Conservation (phyloP, 805 yeast species). For the Candida nonsorbophila region DNA sequence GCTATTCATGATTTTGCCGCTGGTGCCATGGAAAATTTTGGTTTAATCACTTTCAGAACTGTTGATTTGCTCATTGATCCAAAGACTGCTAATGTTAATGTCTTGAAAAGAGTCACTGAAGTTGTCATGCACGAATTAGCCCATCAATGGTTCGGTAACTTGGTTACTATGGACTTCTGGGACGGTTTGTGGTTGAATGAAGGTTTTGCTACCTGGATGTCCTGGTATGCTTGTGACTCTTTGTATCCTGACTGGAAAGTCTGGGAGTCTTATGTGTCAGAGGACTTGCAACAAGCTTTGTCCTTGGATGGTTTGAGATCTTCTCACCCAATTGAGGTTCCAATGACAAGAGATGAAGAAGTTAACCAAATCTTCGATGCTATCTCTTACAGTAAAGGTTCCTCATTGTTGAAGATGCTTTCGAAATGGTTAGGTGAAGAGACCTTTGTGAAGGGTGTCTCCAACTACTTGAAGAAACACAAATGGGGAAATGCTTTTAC, state of each 20-base stretch:
- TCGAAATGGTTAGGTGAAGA: conserved; percentile 78
- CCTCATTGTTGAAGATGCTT: conserved; percentile 74
- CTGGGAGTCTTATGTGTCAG: conserved; percentile 79
- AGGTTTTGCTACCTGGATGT: conserved; percentile 90
- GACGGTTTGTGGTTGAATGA: conserved; percentile 86
- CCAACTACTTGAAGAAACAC: conserved; percentile 69
- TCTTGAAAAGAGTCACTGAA: conserved; percentile 74
- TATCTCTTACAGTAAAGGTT: conserved; percentile 78
- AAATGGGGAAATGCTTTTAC: conserved; percentile 76
- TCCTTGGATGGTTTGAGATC: conserved; percentile 73
- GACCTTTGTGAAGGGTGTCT: conserved; percentile 71
- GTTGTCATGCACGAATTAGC: conserved; percentile 88
- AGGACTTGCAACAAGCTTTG: conserved; percentile 70
- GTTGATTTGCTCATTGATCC: conserved; percentile 72
- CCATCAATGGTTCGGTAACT: conserved; percentile 89
- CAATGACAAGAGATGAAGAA: conserved; percentile 71
- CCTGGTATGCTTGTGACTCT: conserved; percentile 76
- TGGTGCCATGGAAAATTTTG: conserved; percentile 90
- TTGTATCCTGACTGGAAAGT: conserved; percentile 83
- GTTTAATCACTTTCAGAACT: conserved; percentile 73
- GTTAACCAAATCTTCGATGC: conserved; percentile 83
- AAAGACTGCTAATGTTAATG: conserved; percentile 55
- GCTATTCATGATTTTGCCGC: conserved; percentile 82
- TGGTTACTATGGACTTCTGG: conserved; percentile 93
- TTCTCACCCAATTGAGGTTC: conserved; percentile 83